Evolutionary conservation across 208 protist genomes (phyloP), one percentile per base, ranked within the genome.

Genomic region (Trypanosoma conorhini): DNA sequence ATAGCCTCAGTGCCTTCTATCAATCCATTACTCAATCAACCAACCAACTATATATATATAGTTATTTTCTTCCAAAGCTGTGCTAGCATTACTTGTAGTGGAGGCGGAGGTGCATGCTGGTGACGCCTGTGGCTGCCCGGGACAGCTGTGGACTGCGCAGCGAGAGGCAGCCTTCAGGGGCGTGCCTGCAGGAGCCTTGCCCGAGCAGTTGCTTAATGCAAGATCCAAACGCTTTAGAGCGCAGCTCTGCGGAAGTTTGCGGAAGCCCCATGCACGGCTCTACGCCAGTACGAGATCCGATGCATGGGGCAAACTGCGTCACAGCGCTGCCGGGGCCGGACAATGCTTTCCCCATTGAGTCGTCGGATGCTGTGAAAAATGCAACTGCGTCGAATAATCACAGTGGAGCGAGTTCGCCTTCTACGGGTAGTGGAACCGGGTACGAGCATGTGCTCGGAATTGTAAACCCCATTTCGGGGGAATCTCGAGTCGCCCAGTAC

Each of bases 391-490:
- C 7, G 17, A 33, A 2, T 31, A 1, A 60, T 19, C 19, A 26
- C 30, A 22, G 21, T 21, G 2, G 9, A 8, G 28, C 8, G 46
- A 22, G 9, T 46, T 3, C 17, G 2, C 17, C 12, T 40, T 19
- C 65, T 64, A 30, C 3, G 13, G 5, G 0, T 40, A 1, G 21
- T 35, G 38, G 55, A 4, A 9, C 13, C 4, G 52, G 46, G 26
- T 74, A 68, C 35, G 65, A 88, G 8, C 75, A 92, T 62, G 85
- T 88, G 5, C 28, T 87, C 24, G 86, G 80, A 26, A 63, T 96
- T 61, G 77, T 96, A 35, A 96, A 96, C 72, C 83, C 84, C 42
- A 9, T 44, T 30, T 88, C 90, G 0, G 90, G 90, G 35, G 87
- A 96, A 40, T 56, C 59, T 15, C 63, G 46, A 0, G 70, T 83